Conservation (phyloP, 345 rosid species). For the Pistacia atlantica region DNA sequence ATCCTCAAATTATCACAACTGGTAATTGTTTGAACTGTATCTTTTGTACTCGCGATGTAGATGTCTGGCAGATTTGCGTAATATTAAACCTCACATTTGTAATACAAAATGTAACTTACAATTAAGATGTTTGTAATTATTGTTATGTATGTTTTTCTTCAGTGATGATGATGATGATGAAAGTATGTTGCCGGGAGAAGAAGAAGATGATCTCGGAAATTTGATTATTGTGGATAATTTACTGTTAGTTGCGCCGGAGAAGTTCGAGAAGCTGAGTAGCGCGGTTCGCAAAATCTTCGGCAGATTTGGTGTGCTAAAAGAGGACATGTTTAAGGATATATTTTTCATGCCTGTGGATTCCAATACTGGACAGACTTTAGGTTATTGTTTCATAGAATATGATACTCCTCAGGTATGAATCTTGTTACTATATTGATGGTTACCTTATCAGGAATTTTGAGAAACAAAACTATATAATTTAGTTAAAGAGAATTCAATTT, state of each 20-base stretch:
- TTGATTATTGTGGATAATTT: constrained; percentile 38
- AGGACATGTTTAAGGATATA: constrained; percentile 15
- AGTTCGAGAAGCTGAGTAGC: constrained; percentile 39
- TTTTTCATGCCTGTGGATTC: constrained; percentile 40
- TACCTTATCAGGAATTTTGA: too few species aligned
- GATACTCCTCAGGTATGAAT: constrained; percentile 35
- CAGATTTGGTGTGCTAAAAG: constrained; percentile 28
- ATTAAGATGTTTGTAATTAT: neutral
- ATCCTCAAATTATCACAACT: too few species aligned
- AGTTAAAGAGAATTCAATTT: too few species aligned
- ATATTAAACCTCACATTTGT: too few species aligned
- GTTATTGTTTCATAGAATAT: constrained; percentile 39
- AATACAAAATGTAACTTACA: too few species aligned
- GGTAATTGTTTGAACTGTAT: too few species aligned
- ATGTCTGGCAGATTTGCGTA: too few species aligned
- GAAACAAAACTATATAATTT: too few species aligned
- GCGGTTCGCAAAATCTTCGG: constrained; percentile 33
- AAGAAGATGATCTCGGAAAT: constrained; percentile 36
- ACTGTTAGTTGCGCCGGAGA: constrained; percentile 35
- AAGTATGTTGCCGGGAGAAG: constrained; percentile 27
- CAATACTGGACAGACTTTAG: constrained; percentile 25
- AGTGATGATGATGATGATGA: constrained; percentile 35
- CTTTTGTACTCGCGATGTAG: too few species aligned
- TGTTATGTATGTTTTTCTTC: neutral
- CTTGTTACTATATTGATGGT: too few species aligned